A percentile compares a stretch with the other conserved stretches of the same genome.
Conservation (phyloP, 805 yeast genomes). For the Kazachstania bromeliacearum region DNA sequence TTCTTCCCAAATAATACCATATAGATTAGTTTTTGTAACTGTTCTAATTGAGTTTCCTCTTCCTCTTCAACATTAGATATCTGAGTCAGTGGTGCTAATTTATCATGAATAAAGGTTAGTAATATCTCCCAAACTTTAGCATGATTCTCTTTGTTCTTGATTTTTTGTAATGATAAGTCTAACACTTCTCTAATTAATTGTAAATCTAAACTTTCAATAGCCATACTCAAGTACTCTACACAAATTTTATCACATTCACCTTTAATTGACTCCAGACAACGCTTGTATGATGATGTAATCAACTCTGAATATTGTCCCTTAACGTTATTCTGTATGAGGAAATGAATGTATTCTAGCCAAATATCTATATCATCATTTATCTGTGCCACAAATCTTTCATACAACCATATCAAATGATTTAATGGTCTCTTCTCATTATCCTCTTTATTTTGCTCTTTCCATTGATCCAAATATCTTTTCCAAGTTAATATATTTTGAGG, state of each 20-base stretch:
- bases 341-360: constrained; percentile 35
- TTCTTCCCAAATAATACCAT: constrained; percentile 5
- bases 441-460: constrained; percentile 13
- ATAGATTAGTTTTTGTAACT: constrained; percentile 8
- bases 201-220: constrained; percentile 31
- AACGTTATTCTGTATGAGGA: constrained; percentile 6
- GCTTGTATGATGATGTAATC: constrained; percentile 1
- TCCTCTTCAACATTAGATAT: neutral
- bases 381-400: constrained; percentile 32
- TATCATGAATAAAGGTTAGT: constrained; percentile 13
- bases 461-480: constrained; percentile 36
- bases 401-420: constrained; percentile 19
- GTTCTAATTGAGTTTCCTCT: constrained; percentile 9
- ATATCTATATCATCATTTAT: constrained; percentile 11
- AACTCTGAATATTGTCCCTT: neutral
- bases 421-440: constrained; percentile 7
- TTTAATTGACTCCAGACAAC: constrained; percentile 29
- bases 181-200: constrained; percentile 24
- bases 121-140: constrained; percentile 20
- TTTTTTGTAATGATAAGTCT: constrained; percentile 13
- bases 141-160: constrained; percentile 12
- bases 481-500: constrained; percentile 33
- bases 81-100: constrained; percentile 13
- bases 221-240: constrained; percentile 43
- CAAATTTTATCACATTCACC: constrained; percentile 39